Evolutionary conservation across 108 stramenopile species (phyloP), one percentile per base, ranked within the genome.

Genomic region (Cyclotella atomus): DNA sequence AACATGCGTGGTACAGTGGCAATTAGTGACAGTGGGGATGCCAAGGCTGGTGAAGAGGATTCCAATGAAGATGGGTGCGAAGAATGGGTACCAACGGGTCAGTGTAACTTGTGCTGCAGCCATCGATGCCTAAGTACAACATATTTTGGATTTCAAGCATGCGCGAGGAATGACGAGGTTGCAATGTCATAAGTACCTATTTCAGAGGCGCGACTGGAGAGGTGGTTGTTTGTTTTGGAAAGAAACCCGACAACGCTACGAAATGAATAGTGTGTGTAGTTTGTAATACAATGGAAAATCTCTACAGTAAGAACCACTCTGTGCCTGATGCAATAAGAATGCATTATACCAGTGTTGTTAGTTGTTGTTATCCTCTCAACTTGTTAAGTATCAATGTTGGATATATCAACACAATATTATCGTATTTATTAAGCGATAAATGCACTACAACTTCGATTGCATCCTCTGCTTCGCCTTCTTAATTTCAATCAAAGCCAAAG

Each of bases 401-500:
- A n/a, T n/a, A n/a, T n/a, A n/a, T n/a, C n/a, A n/a, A n/a, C n/a
- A n/a, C n/a, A n/a, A n/a, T n/a, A n/a, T n/a, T n/a, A n/a, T n/a
- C n/a, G n/a, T n/a, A n/a, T n/a, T n/a, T n/a, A n/a, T n/a, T n/a
- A n/a, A n/a, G n/a, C 4, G 9, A 12, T n/a, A 57, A 10, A 15
- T 12, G 3, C 30, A 57, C 45, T 24, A 56, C 36, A 73, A 20
- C 59, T 53, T 61, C 16, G 71, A 72, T 53, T 47, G 47, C 27
- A 65, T 30, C n/a, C 52, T 59, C 15, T 76, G 15, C 27, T 71
- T 64, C 6, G 77, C 75, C 52, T 86, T 83, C 45, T 77, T 89
- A n/a, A 92, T 50, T 75, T 95, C 91, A 71, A 89, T 47, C 59
- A 75, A 44, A 0, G 92, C 95, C 52, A 95, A 80, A 10, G 89